phyloP scores from a whole-genome alignment of 208 protist species.

The Acanthamoeba culbertsoni region DNA sequence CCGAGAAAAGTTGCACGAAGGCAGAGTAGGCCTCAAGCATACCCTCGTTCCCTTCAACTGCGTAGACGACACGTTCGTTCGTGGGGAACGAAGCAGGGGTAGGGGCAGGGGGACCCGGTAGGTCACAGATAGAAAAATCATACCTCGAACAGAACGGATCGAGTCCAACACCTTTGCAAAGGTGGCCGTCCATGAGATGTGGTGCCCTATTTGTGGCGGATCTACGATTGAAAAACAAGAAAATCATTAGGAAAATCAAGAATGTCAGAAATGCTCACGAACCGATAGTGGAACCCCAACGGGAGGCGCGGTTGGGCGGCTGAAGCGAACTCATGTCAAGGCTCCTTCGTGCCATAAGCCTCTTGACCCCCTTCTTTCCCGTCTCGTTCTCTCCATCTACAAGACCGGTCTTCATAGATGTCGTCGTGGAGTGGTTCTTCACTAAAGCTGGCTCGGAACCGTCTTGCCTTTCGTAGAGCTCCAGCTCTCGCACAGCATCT shows the following conservation, averaged over 20 bases:
- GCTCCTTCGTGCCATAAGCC: background rate
- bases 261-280: background rate
- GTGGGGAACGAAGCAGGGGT: no score
- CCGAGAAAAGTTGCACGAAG: background rate
- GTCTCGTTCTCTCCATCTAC: background rate
- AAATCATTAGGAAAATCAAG: no score
- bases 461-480: background rate
- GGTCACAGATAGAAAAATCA: no score
- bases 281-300: background rate
- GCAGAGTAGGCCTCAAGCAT: background rate
- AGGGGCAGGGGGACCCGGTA: no score
- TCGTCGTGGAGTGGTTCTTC: no score
- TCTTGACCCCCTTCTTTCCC: background rate
- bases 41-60: background rate
- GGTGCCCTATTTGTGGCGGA: background rate
- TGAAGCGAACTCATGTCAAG: background rate
- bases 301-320: background rate
- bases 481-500: background rate
- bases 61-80: no score
- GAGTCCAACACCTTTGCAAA: background rate
- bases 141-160: background rate
- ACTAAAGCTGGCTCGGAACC: no score
- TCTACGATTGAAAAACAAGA: background rate
- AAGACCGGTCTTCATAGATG: background rate
- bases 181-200: background rate